Evolutionary conservation across 2,329 filamentous ascomycete species (phyloP), one percentile per base, ranked within the genome.

Genomic region (Aureobasidium mangrovei): DNA sequence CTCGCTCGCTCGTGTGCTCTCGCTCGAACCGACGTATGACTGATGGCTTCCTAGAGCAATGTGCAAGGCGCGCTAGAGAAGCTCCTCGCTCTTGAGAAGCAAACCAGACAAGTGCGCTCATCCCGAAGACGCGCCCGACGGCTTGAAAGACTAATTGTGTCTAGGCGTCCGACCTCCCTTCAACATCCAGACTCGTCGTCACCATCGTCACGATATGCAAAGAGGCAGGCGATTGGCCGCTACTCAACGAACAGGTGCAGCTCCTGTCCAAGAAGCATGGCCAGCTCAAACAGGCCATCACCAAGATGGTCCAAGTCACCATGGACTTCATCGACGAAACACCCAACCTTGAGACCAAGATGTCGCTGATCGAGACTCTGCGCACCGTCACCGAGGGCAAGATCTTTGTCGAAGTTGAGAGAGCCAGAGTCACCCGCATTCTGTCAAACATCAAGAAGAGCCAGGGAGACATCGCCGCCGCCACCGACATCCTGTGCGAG

Each of bases 361-460:
- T 98, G 55, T 86, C 88, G 26, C 83, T 95, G 57, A 98, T 98
- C 65, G 91, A 98, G 73, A 94, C 91, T 1, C 73, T 98, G 65
- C 83, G 93, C 63, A 97, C 91, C 40, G 91, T 98, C 46, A 98
- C 93, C 7, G 93, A 98, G 73, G 93, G 93, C 74, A 98, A 98
- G 86, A 98, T 98, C 70, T 98, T 98, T 66, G 91, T 98, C 64
- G 93, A 98, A 77, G 93, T 98, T 52, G 93, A 98, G 78, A 85
- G 93, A 62, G 93, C 93, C 60, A 87, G 93, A 62, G 85, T 98
- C 57, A 98, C 93, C 64, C 89, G 86, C 68, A 94, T 95, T 61
- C 79, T 98, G 9, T 97, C 93, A 49, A 83, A 96, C 71, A 97
- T 98, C 78, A 97, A 97, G 79, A 96, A 95, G 74, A 76, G 87